These are phyloP conservation scores for Pichiaceae sp. DNA, from an alignment of 1,139 yeast genomes.

Conservation along the genomic window DNA sequence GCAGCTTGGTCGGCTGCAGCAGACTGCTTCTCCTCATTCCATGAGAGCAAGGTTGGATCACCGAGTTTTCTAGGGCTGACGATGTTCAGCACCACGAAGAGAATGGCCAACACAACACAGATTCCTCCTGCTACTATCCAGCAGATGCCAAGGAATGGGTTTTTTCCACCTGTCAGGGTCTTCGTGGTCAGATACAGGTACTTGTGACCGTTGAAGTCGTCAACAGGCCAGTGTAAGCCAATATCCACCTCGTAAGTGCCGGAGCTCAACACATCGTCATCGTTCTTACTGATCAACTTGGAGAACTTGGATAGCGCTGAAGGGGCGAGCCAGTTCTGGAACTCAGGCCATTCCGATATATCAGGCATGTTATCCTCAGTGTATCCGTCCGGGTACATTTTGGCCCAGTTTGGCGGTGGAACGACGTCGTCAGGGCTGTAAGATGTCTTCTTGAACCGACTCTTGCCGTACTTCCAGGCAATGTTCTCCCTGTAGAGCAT, in stretches of 20 bases:
- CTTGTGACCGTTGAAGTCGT: constrained; percentile 75
- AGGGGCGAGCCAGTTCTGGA: constrained; percentile 98
- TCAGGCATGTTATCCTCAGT: constrained; percentile 80
- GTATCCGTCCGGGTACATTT: constrained; percentile 82
- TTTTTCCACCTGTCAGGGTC: constrained; percentile 86
- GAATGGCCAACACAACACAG: constrained; percentile 55
- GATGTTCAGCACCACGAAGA: constrained; percentile 52
- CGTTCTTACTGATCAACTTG: constrained; percentile 76
- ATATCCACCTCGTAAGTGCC: constrained; percentile 71
- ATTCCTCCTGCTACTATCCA: constrained; percentile 93
- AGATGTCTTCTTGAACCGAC: constrained; percentile 70
- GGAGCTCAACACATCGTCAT: constrained; percentile 43
- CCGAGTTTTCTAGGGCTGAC: constrained; percentile 69
- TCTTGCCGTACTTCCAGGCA: constrained; percentile 78
- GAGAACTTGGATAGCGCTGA: constrained; percentile 83
- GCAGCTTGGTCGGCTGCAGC: background rate
- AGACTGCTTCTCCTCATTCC: constrained; percentile 40
- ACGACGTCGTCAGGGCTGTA: constrained; percentile 67
- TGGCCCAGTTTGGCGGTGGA: constrained; percentile 95
- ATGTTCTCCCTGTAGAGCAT: constrained; percentile 61
- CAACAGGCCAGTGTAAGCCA: constrained; percentile 85
- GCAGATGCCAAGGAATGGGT: constrained; percentile 75
- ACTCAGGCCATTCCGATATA: constrained; percentile 64
- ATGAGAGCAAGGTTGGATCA: constrained; percentile 60
- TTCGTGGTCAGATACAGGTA: constrained; percentile 73